Percentiles rank a stretch among this genome's conserved stretches.
Evolutionary conservation across 768 basidiomycete species (phyloP).

Genomic region (Calocybe cyanea): DNA sequence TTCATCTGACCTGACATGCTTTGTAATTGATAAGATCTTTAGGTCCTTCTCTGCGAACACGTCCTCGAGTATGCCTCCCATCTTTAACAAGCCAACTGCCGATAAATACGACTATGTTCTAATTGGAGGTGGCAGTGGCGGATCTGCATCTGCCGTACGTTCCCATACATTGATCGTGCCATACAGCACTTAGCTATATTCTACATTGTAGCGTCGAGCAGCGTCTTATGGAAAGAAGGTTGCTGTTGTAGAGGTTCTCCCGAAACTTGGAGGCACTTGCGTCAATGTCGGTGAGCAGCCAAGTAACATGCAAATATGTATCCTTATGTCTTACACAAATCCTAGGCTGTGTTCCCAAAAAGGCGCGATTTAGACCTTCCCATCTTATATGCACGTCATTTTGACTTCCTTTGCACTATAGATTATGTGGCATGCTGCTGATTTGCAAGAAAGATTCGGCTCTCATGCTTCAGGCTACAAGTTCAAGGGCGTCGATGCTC

Average conservation of each 20-base stretch:
- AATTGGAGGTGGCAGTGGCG: slow-evolving; percentile 93
- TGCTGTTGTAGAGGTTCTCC: slow-evolving; percentile 78
- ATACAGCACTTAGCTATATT: slow-evolving; percentile 1
- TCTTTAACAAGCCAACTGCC: slow-evolving; percentile 53
- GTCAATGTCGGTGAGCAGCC: slow-evolving; percentile 86
- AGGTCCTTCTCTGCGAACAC: slow-evolving; percentile 39
- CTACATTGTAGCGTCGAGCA: slow-evolving; percentile 71
- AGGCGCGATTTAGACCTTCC: slow-evolving; percentile 34
- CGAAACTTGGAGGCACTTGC: slow-evolving; percentile 87
- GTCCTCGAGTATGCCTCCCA: slow-evolving; percentile 62
- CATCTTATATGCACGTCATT: not conserved
- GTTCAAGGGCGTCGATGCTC: slow-evolving; percentile 53
- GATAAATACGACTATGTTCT: slow-evolving; percentile 82
- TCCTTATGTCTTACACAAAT: not conserved
- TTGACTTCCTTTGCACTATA: slow-evolving; percentile 24
- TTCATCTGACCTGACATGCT: slow-evolving; percentile 16
- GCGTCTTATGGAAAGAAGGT: slow-evolving; percentile 91
- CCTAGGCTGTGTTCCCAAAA: slow-evolving; percentile 94
- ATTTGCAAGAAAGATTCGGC: slow-evolving; percentile 79
- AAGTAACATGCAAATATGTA: not conserved
- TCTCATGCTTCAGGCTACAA: slow-evolving; percentile 74
- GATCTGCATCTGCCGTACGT: slow-evolving; percentile 81
- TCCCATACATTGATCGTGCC: not conserved
- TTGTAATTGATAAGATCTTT: slow-evolving; percentile 35
- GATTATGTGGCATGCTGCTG: slow-evolving; percentile 99